Percentiles rank a stretch among this genome's conserved stretches.
phyloP scores from a whole-genome alignment of 192 early-diverging fungal genomes.

The Phycomyces nitens region DNA sequence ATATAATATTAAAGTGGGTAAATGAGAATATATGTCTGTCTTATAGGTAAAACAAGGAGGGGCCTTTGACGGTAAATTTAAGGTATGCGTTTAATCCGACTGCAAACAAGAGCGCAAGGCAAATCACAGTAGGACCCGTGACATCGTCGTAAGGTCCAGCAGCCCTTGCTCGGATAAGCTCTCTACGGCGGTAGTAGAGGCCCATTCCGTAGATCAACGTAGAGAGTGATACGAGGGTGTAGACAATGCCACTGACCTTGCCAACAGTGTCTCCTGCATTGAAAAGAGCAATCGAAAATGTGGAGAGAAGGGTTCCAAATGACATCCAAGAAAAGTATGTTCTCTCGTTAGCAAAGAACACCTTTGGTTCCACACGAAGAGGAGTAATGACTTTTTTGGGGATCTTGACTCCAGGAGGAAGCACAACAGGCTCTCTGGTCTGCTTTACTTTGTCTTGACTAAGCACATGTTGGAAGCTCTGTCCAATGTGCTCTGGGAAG shows the following conservation, averaged over 20 bases:
- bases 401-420: conserved; percentile 34
- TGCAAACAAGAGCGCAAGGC: conserved; percentile 57
- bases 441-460: background rate
- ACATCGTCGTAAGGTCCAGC: conserved; percentile 66
- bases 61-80: conserved; percentile 35
- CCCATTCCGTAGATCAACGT: conserved; percentile 71
- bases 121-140: conserved; percentile 67
- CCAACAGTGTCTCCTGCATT: conserved; percentile 73
- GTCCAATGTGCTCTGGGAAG: background rate
- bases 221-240: conserved; percentile 63
- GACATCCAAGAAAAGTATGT: conserved; percentile 84
- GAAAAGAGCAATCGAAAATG: conserved; percentile 67
- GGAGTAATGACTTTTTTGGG: conserved; percentile 49
- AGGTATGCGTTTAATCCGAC: conserved; percentile 52
- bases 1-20: too few relatives aligned
- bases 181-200: conserved; percentile 65
- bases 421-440: conserved; percentile 16
- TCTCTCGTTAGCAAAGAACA: conserved; percentile 85
- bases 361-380: conserved; percentile 79
- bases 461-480: background rate
- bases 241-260: conserved; percentile 63
- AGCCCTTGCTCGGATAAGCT: conserved; percentile 59
- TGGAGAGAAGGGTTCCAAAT: conserved; percentile 66
- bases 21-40: too few relatives aligned
- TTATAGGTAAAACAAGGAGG: conserved; percentile 26